These are phyloP conservation scores for Russula sp. DNA, from an alignment of 768 basidiomycete genomes.

Conservation along the genomic window DNA sequence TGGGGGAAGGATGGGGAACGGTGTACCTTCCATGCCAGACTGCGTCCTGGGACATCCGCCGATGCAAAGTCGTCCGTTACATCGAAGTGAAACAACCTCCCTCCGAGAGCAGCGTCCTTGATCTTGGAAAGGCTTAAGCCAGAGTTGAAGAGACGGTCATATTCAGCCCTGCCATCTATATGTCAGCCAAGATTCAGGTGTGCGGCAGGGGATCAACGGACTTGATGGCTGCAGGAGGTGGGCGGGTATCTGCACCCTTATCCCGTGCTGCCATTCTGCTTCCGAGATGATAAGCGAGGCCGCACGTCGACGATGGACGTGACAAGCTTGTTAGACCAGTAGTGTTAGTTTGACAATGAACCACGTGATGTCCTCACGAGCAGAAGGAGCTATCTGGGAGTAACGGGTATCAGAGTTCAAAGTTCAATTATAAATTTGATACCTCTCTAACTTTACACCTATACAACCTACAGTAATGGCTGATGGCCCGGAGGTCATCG, in stretches of 20 bases:
- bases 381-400: neutral
- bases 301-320: conserved; percentile 24
- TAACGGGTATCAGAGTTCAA: neutral
- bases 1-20: neutral
- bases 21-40: conserved; percentile 78
- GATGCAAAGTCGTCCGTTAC: conserved; percentile 34
- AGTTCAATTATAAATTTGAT: neutral
- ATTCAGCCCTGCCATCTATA: conserved; percentile 31
- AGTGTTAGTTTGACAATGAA: neutral
- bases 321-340: neutral
- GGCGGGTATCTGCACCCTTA: conserved; percentile 3
- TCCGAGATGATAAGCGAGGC: neutral
- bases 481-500: neutral
- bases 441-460: neutral
- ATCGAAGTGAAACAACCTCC: conserved; percentile 44
- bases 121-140: conserved; percentile 53
- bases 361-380: neutral
- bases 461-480: neutral
- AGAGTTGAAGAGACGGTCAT: conserved; percentile 43
- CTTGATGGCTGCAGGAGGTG: conserved; percentile 7
- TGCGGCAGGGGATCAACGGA: conserved; percentile 1
- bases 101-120: conserved; percentile 57
- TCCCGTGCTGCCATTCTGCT: conserved; percentile 11
- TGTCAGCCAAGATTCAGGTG: conserved; percentile 5
- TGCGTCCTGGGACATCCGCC: conserved; percentile 60